These are phyloP conservation scores for Wickerhamomyces sp. DNA, from an alignment of 1,139 yeast genomes.

Conservation along the genomic window DNA sequence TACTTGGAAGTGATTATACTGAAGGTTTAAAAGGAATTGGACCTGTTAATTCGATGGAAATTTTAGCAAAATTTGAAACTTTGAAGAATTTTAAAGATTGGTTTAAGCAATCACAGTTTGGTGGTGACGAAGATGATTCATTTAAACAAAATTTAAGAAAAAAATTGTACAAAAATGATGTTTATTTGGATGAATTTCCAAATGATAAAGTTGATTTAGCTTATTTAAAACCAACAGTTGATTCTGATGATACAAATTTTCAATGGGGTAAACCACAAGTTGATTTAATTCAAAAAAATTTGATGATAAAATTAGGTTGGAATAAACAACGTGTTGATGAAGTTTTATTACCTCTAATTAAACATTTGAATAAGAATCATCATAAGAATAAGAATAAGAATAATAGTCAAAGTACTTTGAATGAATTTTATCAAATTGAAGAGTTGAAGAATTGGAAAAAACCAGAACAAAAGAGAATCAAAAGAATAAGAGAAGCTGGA, in stretches of 20 bases:
- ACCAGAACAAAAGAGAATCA: conserved; percentile 41
- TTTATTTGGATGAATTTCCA: conserved; percentile 61
- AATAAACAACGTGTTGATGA: conserved; percentile 70
- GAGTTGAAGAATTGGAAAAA: conserved; percentile 27
- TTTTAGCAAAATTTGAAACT: conserved; percentile 71
- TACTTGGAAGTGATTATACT: conserved; percentile 92
- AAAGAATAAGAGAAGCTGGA: conserved; percentile 56
- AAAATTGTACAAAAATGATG: conserved; percentile 45
- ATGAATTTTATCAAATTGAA: conserved; percentile 51
- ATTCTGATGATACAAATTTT: conserved; percentile 68
- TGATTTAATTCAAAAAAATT: conserved; percentile 67
- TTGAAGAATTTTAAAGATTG: conserved; percentile 45
- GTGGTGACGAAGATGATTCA: conserved; percentile 35
- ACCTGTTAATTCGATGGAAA: conserved; percentile 88
- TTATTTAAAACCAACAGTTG: conserved; percentile 76
- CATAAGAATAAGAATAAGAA: conserved; percentile 46
- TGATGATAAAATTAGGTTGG: conserved; percentile 82
- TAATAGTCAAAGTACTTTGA: conserved; percentile 51
- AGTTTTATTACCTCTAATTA: conserved; percentile 80
- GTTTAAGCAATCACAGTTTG: conserved; percentile 40
- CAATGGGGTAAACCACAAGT: conserved; percentile 90
- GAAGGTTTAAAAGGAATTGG: conserved; percentile 90
- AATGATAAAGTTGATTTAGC: conserved; percentile 66
- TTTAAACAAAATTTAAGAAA: conserved; percentile 57
- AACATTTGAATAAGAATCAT: conserved; percentile 70